Base-by-base conservation (phyloP, 2,329 filamentous ascomycete species). In the Aspergillus texensis region DNA sequence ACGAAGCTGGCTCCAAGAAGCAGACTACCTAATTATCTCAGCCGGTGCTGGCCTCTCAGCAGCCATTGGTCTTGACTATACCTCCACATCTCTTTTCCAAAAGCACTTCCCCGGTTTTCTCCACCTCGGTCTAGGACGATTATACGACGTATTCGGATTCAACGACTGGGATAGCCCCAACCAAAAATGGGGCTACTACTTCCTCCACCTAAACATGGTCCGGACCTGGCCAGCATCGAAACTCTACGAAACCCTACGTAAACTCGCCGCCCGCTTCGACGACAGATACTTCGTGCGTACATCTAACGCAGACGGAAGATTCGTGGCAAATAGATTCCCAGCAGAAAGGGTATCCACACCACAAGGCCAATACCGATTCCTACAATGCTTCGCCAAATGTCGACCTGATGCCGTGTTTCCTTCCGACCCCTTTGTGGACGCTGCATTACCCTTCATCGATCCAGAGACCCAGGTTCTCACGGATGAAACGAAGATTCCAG, bases 121-220 rank as follows among this genome's bases (percentile, higher is more conserved):
- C 62, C 71, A 74, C 65, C 72, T 75, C 58, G 79, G 67, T 1
- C 57, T 72, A n/a, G 50, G 55, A 6, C 60, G 60, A 1, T 45
- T 72, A 16, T 69, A 72, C 50, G 70, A 71, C 41, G 63, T 65
- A 8, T 65, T 72, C 24, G 68, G 68, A 6, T 70, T 68, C 28
- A 39, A 55, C 1, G 62, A 53, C 10, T 72, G 69, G 70, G 56
- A 60, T 6, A 63, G 62, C 5, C 55, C 43, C 14, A 16, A 21
- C 3, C 65, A 70, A 21, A 70, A 70, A 66, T 71, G 67, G 69
- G 68, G 69, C 6, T 72, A 70, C 46, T 71, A 64, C 16, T 66
- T 72, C 26, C 56, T 62, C n/a, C 66, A 71, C 26, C 52, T 71
- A 19, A 52, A 67, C 34, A 64, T 70, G 62, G 64, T 68, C 2